Percentiles rank a stretch among this genome's conserved stretches.
These are phyloP conservation scores for Myxozyma neotropica DNA, from an alignment of 805 yeast genomes.

Conservation along the genomic window DNA sequence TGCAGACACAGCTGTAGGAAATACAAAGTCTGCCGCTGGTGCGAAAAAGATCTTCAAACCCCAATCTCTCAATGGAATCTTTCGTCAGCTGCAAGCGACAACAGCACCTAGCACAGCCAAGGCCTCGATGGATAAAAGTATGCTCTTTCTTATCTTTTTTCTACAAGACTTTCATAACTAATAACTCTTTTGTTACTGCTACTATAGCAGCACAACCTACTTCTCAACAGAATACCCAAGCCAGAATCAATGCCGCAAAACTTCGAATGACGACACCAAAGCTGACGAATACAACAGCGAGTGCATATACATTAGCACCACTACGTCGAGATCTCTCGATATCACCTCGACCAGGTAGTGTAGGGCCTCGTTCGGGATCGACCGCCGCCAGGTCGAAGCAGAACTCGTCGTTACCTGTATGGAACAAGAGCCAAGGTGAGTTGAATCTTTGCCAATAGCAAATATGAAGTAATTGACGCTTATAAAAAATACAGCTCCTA, in stretches of 20 bases:
- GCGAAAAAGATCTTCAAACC: conserved; percentile 43
- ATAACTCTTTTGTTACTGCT: neutral
- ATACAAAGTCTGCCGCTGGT: conserved; percentile 1
- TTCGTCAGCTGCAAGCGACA: conserved; percentile 33
- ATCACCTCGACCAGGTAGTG: conserved; percentile 32
- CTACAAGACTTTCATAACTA: too few relatives aligned
- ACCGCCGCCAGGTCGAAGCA: conserved; percentile 8
- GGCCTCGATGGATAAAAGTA: conserved; percentile 20
- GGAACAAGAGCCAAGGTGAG: conserved; percentile 27
- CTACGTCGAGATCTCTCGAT: conserved; percentile 29
- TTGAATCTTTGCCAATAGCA: neutral
- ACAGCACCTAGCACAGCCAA: conserved; percentile 11
- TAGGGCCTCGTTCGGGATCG: conserved; percentile 9
- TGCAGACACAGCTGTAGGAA: neutral
- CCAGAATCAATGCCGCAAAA: conserved; percentile 13
- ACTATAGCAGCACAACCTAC: conserved; percentile 17
- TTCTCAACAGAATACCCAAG: conserved; percentile 4
- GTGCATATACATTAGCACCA: conserved; percentile 30
- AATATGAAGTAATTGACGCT: neutral
- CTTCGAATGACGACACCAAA: conserved; percentile 23
- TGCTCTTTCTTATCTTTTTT: neutral
- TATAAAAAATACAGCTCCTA: neutral
- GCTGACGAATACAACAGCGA: conserved; percentile 16
- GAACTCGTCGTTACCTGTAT: conserved; percentile 12
- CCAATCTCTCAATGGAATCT: conserved; percentile 43